A percentile compares a stretch with the other conserved stretches of the same genome.
phyloP scores from a whole-genome alignment of 192 early-diverging fungal genomes.

The Linnemannia hyalina region DNA sequence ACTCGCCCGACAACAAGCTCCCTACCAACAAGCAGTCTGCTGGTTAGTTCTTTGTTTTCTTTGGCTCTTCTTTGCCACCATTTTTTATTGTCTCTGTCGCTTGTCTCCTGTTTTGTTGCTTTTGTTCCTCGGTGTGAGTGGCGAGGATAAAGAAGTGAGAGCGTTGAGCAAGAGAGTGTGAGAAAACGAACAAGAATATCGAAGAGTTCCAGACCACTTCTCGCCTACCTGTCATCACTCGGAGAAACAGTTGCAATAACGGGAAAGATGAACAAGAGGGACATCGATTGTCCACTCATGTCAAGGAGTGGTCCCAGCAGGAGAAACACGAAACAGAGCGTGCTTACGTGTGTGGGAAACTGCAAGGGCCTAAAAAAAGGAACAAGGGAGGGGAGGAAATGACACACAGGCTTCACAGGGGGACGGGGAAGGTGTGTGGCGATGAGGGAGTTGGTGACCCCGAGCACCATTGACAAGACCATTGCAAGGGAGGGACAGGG shows the following conservation, averaged over 20 bases:
- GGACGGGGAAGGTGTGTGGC: neutral
- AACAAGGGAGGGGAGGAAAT: neutral
- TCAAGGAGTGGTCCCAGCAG: neutral
- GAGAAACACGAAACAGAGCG: neutral
- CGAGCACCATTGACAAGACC: neutral
- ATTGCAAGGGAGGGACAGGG: neutral
- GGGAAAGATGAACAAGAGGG: neutral
- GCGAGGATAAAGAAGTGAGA: neutral
- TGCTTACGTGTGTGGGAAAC: neutral
- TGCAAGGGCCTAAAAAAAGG: neutral
- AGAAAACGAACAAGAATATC: neutral
- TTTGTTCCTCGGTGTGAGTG: neutral
- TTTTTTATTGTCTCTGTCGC: neutral
- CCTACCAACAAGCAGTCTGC: slow-evolving; percentile 14
- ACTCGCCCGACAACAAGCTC: slow-evolving; percentile 37
- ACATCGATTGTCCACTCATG: neutral
- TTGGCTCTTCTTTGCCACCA: neutral
- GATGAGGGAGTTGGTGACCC: neutral
- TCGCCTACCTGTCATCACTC: neutral
- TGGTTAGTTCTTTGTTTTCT: slow-evolving; percentile 21
- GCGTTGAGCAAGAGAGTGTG: neutral
- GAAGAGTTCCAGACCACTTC: neutral
- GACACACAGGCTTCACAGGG: neutral
- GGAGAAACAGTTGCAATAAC: neutral
- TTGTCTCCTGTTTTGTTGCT: too few species aligned